These are phyloP conservation scores for Parathielavia hyrcaniae DNA, from an alignment of 495 filamentous ascomycete species.

Conservation along the genomic window DNA sequence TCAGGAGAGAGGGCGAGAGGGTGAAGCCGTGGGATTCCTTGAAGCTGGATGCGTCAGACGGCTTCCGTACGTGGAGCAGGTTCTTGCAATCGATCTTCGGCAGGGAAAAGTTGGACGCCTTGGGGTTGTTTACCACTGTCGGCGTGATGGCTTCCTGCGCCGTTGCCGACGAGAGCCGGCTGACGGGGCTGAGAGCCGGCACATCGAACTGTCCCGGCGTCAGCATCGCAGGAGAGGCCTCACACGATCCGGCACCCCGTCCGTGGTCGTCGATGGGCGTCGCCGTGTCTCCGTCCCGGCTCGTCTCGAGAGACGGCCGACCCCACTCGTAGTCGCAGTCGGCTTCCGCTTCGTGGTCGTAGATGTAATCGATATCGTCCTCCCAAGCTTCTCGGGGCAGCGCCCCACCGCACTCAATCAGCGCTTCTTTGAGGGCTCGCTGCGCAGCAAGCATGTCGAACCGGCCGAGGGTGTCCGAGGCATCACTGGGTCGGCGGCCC, in stretches of 20 bases:
- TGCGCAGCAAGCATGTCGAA: conserved; percentile 36
- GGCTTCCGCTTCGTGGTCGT: conserved; percentile 83
- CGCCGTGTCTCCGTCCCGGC: conserved; percentile 29
- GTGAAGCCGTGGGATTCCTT: conserved; percentile 51
- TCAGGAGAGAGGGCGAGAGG: conserved; percentile 49
- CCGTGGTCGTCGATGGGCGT: conserved; percentile 27
- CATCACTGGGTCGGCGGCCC: conserved; percentile 38
- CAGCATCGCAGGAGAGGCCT: conserved; percentile 35
- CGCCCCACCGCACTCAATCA: conserved; percentile 40
- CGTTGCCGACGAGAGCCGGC: conserved; percentile 35
- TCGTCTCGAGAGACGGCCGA: conserved; percentile 44
- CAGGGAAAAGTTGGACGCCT: conserved; percentile 41
- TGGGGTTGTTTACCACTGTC: conserved; percentile 27
- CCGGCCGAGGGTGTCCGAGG: conserved; percentile 41
- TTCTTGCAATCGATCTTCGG: conserved; percentile 34
- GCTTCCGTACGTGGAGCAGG: conserved; percentile 30
- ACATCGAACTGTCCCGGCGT: conserved; percentile 40
- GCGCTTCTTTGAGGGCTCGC: conserved; percentile 26
- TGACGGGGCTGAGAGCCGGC: conserved; percentile 44
- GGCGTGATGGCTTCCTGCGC: conserved; percentile 40
- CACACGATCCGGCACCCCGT: conserved; percentile 22
- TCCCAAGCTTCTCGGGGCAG: conserved; percentile 63
- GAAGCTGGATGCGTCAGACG: conserved; percentile 46
- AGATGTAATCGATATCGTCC: conserved; percentile 90
- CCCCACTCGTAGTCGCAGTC: conserved; percentile 88